Percentiles rank a stretch among this genome's conserved stretches.
phyloP scores from a whole-genome alignment of 2,329 filamentous ascomycete species.

The Bisporella sp. region DNA sequence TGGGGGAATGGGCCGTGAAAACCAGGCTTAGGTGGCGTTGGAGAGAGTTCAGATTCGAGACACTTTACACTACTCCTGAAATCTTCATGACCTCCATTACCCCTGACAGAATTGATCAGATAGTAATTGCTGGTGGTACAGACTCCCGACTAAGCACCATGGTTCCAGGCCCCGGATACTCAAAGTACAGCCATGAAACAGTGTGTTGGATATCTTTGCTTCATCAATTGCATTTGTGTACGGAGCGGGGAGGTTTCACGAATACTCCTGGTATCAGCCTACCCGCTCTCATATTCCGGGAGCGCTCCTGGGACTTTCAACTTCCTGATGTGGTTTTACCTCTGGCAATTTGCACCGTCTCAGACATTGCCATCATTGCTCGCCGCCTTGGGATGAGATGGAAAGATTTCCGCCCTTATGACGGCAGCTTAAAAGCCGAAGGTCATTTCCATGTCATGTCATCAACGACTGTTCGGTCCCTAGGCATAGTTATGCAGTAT shows the following conservation, averaged over 20 bases:
- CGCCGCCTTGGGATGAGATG: slow-evolving; percentile 27
- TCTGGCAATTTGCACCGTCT: slow-evolving; percentile 19
- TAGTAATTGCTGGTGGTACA: slow-evolving; percentile 8
- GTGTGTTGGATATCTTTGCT: slow-evolving; percentile 1
- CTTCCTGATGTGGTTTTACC: slow-evolving; percentile 25
- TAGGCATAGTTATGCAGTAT: slow-evolving; percentile 21
- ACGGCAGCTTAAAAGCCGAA: slow-evolving; percentile 23
- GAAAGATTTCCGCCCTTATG: slow-evolving; percentile 21
- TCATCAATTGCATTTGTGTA: neutral
- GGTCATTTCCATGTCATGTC: slow-evolving; percentile 21
- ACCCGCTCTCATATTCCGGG: slow-evolving; percentile 15
- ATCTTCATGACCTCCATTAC: slow-evolving; percentile 14
- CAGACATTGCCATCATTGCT: slow-evolving; percentile 23
- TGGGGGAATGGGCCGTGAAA: slow-evolving; percentile 21
- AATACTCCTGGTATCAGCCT: slow-evolving; percentile 5
- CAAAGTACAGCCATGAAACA: neutral
- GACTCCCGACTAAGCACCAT: slow-evolving; percentile 9
- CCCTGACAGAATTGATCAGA: slow-evolving; percentile 6
- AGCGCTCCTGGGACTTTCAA: slow-evolving; percentile 28
- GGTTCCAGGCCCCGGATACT: neutral
- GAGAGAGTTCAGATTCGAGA: slow-evolving; percentile 27
- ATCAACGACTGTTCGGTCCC: slow-evolving; percentile 20
- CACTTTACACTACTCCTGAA: slow-evolving; percentile 22
- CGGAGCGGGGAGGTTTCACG: neutral
- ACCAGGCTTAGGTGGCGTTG: slow-evolving; percentile 21